Evolutionary conservation across 139 green algal species (phyloP).

Genomic region (Chlorella sorokiniana): DNA sequence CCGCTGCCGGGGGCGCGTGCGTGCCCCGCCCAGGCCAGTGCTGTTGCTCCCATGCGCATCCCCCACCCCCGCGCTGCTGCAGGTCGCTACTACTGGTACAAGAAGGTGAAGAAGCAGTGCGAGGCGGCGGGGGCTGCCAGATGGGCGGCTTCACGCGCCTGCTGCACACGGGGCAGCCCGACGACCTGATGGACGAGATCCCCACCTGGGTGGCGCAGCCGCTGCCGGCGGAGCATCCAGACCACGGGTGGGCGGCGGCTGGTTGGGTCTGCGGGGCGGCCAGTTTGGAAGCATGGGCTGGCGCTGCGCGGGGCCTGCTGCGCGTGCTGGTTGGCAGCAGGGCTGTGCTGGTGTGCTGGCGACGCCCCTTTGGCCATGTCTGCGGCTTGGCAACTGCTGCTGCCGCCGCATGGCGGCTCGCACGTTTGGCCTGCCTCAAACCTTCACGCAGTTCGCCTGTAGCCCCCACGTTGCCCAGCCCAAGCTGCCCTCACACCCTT

Average conservation of each 20-base stretch:
- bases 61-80: background rate
- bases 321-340: background rate
- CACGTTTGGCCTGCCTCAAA: no score
- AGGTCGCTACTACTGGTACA: slow-evolving; percentile 76
- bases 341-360: no score
- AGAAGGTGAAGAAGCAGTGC: slow-evolving; percentile 80
- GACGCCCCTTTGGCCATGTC: no score
- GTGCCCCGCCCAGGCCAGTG: background rate
- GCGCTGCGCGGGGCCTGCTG: no score
- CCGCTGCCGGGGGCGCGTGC: no score
- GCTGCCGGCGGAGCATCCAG: slow-evolving; percentile 74
- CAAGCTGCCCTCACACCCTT: background rate
- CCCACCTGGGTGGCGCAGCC: slow-evolving; percentile 92
- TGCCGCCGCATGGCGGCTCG: no score
- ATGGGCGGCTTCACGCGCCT: slow-evolving; percentile 96
- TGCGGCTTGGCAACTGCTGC: no score
- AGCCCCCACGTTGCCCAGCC: background rate
- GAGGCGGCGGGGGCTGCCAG: slow-evolving; percentile 62
- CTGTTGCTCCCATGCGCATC: background rate
- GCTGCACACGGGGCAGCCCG: slow-evolving; percentile 85
- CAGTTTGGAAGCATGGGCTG: no score
- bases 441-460: no score
- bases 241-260: slow-evolving; percentile 53
- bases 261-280: background rate
- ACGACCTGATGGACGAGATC: slow-evolving; percentile 96